phyloP scores from a whole-genome alignment of 2,329 filamentous ascomycete species.

The Waltergamsia citrina region DNA sequence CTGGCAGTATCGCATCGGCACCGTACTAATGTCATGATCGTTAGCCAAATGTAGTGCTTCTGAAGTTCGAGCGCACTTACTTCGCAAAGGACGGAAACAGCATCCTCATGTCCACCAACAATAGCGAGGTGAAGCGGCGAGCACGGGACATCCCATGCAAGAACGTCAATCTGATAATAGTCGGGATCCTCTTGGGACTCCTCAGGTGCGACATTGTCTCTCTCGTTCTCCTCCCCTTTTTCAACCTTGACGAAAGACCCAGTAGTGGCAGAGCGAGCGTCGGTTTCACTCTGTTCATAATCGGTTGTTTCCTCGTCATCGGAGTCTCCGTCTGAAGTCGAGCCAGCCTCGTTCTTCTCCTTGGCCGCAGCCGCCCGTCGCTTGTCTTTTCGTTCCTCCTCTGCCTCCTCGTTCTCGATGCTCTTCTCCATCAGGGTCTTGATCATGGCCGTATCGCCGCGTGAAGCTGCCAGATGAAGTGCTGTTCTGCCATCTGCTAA shows the following conservation, averaged over 20 bases:
- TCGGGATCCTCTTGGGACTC: slow-evolving; percentile 60
- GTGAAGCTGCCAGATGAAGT: slow-evolving; percentile 69
- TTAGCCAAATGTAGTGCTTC: too few species aligned
- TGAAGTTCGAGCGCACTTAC: slow-evolving; percentile 19
- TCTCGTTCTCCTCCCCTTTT: slow-evolving; percentile 24
- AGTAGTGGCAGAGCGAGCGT: slow-evolving; percentile 46
- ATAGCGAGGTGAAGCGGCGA: slow-evolving; percentile 75
- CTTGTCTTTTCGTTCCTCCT: slow-evolving; percentile 47
- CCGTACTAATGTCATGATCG: slow-evolving; percentile 46
- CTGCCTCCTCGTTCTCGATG: slow-evolving; percentile 60
- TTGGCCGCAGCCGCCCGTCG: slow-evolving; percentile 17
- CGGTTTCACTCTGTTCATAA: slow-evolving; percentile 37
- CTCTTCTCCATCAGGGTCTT: slow-evolving; percentile 66
- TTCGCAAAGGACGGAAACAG: slow-evolving; percentile 59
- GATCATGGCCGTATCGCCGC: slow-evolving; percentile 61
- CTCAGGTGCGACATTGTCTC: slow-evolving; percentile 36
- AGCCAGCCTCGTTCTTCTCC: background rate
- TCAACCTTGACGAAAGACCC: slow-evolving; percentile 66
- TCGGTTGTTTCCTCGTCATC: slow-evolving; percentile 37
- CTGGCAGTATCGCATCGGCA: slow-evolving; percentile 64
- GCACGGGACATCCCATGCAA: slow-evolving; percentile 71
- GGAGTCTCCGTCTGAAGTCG: slow-evolving; percentile 21
- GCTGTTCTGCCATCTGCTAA: slow-evolving; percentile 73
- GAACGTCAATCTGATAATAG: slow-evolving; percentile 66
- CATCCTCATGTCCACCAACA: slow-evolving; percentile 57